Percentiles rank a stretch among this genome's conserved stretches.
phyloP scores from a whole-genome alignment of 2,329 filamentous ascomycete genomes.

The Zymoseptoria passerinii region DNA sequence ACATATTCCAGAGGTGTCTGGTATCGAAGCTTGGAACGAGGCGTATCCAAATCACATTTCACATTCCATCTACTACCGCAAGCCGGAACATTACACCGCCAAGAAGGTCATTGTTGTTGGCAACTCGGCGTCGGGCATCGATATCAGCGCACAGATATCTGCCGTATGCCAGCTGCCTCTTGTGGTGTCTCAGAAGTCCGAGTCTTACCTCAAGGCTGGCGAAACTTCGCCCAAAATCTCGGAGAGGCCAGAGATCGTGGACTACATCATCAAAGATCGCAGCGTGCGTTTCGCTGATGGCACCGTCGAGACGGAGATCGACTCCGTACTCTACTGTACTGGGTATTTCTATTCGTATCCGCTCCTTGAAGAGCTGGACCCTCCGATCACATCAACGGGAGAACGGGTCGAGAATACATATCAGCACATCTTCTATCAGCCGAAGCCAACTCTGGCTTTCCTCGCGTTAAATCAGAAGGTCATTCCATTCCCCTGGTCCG shows the following conservation, averaged over 20 bases:
- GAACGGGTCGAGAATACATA: conserved; percentile 64
- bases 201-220: conserved; percentile 38
- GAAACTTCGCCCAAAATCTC: conserved; percentile 45
- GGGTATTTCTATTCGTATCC: conserved; percentile 82
- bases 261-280: conserved; percentile 48
- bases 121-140: conserved; percentile 73
- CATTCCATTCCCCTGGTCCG: conserved; percentile 78
- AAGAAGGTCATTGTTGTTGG: conserved; percentile 77
- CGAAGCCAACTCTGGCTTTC: conserved; percentile 71
- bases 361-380: conserved; percentile 49
- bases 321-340: conserved; percentile 77
- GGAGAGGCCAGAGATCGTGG: conserved; percentile 46
- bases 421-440: conserved; percentile 68
- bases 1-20: conserved; percentile 36
- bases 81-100: conserved; percentile 50
- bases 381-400: conserved; percentile 59
- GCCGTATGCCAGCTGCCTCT: conserved; percentile 51
- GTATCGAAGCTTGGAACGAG: conserved; percentile 35
- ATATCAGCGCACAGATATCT: conserved; percentile 72
- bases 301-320: conserved; percentile 56
- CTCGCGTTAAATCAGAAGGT: conserved; percentile 67
- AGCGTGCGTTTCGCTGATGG: conserved; percentile 61
- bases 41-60: conserved; percentile 33
- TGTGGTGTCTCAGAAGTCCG: conserved; percentile 52
- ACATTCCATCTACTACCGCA: conserved; percentile 69